phyloP scores from a whole-genome alignment of 208 protist species.

The Trypanosoma cruzi region DNA sequence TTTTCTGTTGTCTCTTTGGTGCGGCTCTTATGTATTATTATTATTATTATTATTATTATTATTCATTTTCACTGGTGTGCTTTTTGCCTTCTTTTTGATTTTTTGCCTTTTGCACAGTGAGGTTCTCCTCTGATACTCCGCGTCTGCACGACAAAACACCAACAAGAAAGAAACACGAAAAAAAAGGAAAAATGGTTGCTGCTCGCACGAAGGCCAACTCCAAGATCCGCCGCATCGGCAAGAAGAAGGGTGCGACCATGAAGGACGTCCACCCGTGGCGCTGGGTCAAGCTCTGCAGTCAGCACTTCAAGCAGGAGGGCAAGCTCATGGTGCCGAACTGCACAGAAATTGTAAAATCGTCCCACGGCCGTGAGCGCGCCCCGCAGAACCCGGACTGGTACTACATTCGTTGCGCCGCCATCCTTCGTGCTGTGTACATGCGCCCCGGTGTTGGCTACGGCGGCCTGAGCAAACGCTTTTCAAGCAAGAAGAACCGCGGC shows the following conservation, averaged over 20 bases:
- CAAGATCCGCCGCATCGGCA: slow-evolving; percentile 91
- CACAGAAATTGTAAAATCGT: slow-evolving; percentile 97
- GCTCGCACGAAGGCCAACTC: slow-evolving; percentile 29
- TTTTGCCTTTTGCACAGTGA: slow-evolving; percentile 20
- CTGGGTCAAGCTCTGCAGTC: slow-evolving; percentile 95
- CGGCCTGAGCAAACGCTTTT: slow-evolving; percentile 94
- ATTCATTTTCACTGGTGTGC: neutral
- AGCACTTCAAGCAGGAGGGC: slow-evolving; percentile 96
- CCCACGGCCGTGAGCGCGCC: slow-evolving; percentile 94
- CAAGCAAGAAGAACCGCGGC: slow-evolving; percentile 90
- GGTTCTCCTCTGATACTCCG: slow-evolving; percentile 18
- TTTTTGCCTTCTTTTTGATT: slow-evolving; percentile 27
- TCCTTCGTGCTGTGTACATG: slow-evolving; percentile 97
- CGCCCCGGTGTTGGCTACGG: slow-evolving; percentile 95
- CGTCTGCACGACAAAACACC: slow-evolving; percentile 2
- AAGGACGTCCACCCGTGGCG: slow-evolving; percentile 95
- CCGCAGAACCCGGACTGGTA: slow-evolving; percentile 98
- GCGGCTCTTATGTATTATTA: no score
- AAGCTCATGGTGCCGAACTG: slow-evolving; percentile 95
- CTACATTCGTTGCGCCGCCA: slow-evolving; percentile 96
- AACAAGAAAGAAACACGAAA: neutral
- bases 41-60: neutral
- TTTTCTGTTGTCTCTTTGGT: no score
- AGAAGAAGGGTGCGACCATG: slow-evolving; percentile 91
- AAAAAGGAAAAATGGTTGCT: slow-evolving; percentile 28